Evolutionary conservation across 768 basidiomycete species (phyloP), one percentile per base, ranked within the genome.

Genomic region (Coprinopsis marcescibilis): DNA sequence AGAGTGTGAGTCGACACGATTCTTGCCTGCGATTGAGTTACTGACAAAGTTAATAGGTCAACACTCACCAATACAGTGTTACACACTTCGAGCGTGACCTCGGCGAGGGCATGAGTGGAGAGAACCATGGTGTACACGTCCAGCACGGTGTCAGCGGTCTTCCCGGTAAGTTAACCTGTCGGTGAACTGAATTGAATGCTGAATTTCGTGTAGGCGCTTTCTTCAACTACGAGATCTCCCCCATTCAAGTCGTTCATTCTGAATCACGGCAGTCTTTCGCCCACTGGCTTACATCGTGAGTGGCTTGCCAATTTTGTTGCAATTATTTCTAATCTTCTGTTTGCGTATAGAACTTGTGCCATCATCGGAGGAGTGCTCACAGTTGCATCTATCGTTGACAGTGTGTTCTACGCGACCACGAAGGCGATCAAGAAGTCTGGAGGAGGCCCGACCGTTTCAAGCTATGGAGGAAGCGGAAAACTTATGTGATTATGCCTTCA

Each of bases 341-440:
- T 44, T 29, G n/a, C n/a, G n/a, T n/a, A 27, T 57, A 96, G 93
- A 52, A 94, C 93, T 20, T 96, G 93, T 61, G 96, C 96, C 2
- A 97, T 99, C 57, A 85, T 99, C 23, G 96, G 96, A 54, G 96
- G 96, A 55, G 94, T 98, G 3, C 69, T 99, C 50, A 99, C 96
- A 3, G 85, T 99, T 15, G 94, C 93, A 14, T 85, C 88, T 1
- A 68, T 99, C 12, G 54, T 97, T 43, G 96, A 98, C 64, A 80
- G 87, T 50, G 69, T 89, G 42, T 75, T 96, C 48, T 97, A 95
- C 61, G 86, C 85, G 13, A 85, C 92, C 25, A 76, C 79, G 43
- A 80, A 81, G 51, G 76, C 74, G 37, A 60, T 97, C 52, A 89
- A 88, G 66, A 86, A 83, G 66, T 69, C 69, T 47, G 55, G 58